Evolutionary conservation across 768 basidiomycete genomes (phyloP), one percentile per base, ranked within the genome.

Genomic region (Trametes elegans): DNA sequence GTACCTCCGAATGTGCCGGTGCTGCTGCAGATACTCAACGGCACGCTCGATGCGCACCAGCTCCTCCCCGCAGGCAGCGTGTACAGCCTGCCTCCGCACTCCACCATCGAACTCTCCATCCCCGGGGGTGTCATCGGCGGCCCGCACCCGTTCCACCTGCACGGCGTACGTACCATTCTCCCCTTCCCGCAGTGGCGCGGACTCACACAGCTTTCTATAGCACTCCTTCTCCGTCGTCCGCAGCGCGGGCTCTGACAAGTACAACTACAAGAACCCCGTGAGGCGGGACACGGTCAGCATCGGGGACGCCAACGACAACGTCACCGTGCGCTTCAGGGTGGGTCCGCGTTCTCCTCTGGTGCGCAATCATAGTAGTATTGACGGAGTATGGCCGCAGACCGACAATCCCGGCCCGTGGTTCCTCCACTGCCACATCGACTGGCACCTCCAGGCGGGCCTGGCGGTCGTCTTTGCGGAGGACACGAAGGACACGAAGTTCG

Each of bases 391-490:
- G n/a, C n/a, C n/a, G 29, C 34, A 65, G 60, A 68, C 91, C 0
- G 88, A 98, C 67, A 98, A 98, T 68, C 94, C 95, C 0, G 95
- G 95, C 10, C 84, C 81, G 7, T 93, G 91, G 88, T 68, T 92
- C 60, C 78, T 91, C 62, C 89, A 90, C 69, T 92, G 84, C 66
- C 88, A 90, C 67, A 87, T 88, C 58, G 87, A 90, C 66, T 93
- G 88, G 88, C 90, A 93, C 69, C 72, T 93, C 8, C 66, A 75
- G 13, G 61, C 64, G 1, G 76, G 76, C n/a, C 66, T 76, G 13
- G 75, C 75, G 2, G 54, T 78, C 16, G 73, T 76, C 6, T 71
- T 78, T 39, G 75, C 73, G 0, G 75, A 76, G 54, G 72, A 71
- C 27, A 57, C 66, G 2, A 41, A n/a, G 1, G 62, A 62, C 51